These are phyloP conservation scores for Xylaria sp. DNA, from an alignment of 2,329 filamentous ascomycete genomes.

Conservation along the genomic window DNA sequence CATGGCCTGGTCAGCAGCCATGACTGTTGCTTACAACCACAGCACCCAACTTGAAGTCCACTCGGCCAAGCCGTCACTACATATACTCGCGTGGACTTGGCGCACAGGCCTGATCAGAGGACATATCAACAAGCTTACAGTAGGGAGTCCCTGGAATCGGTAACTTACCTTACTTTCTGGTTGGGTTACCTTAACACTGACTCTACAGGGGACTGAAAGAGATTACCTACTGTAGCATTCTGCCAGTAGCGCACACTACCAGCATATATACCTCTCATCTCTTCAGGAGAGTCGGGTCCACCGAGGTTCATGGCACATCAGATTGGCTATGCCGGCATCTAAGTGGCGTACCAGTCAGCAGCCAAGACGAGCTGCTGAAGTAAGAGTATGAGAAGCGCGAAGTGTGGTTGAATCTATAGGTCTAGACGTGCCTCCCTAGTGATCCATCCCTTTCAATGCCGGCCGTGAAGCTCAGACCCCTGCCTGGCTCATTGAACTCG, in stretches of 20 bases:
- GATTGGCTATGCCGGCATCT: slow-evolving; percentile 1
- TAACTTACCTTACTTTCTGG: not conserved
- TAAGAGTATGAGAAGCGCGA: not conserved
- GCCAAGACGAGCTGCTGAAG: not conserved
- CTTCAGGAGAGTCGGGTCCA: slow-evolving; percentile 23
- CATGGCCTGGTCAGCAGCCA: not conserved
- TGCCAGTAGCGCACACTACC: not conserved
- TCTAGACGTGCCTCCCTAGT: no score
- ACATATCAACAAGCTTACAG: no score
- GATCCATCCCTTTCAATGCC: slow-evolving; percentile 9
- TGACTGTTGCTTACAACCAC: no score
- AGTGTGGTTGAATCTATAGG: not conserved
- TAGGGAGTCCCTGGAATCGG: not conserved
- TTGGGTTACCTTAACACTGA: not conserved
- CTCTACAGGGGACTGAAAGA: slow-evolving; percentile 8
- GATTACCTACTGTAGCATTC: slow-evolving; percentile 10
- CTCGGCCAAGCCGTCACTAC: not conserved
- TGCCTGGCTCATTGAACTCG: not conserved
- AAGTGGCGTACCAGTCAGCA: not conserved
- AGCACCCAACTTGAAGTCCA: no score
- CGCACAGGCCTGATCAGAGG: no score
- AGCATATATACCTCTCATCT: slow-evolving; percentile 26
- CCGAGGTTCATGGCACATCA: not conserved
- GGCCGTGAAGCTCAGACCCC: slow-evolving; percentile 21
- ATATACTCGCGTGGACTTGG: no score